A percentile compares a stretch with the other conserved stretches of the same genome.
Evolutionary conservation across 768 basidiomycete genomes (phyloP).

Genomic region (Albatrellus ellisii): DNA sequence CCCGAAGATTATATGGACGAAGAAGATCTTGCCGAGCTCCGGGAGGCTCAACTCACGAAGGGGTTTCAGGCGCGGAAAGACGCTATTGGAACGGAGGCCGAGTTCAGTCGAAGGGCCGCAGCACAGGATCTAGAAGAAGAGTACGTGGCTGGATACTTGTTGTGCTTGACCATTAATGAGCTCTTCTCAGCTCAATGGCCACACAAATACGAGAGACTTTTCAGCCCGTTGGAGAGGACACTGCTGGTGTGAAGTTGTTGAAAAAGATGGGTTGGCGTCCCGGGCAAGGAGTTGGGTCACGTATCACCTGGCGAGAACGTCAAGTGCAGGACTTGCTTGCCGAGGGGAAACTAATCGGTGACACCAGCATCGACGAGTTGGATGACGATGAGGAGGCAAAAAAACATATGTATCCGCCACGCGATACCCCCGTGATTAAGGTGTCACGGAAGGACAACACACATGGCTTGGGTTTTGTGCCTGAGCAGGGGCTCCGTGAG

Average conservation of each 20-base stretch:
- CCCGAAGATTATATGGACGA: slow-evolving; percentile 99
- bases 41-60: slow-evolving; percentile 42
- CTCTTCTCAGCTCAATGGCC: slow-evolving; percentile 40
- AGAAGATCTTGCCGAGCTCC: slow-evolving; percentile 80
- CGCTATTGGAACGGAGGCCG: slow-evolving; percentile 44
- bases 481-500: slow-evolving; percentile 48
- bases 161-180: background rate
- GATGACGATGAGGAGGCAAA: slow-evolving; percentile 65
- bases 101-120: slow-evolving; percentile 32
- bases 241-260: slow-evolving; percentile 73
- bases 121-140: slow-evolving; percentile 37
- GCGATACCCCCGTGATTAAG: slow-evolving; percentile 55
- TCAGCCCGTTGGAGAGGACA: slow-evolving; percentile 63
- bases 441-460: slow-evolving; percentile 61
- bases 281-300: slow-evolving; percentile 89
- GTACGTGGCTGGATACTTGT: background rate
- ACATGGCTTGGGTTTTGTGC: slow-evolving; percentile 75
- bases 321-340: slow-evolving; percentile 52
- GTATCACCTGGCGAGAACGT: slow-evolving; percentile 66
- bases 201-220: slow-evolving; percentile 51
- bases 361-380: slow-evolving; percentile 20
- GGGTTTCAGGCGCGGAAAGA: slow-evolving; percentile 73
- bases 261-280: slow-evolving; percentile 93
- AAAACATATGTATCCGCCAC: slow-evolving; percentile 78
- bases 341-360: slow-evolving; percentile 20